Evolutionary conservation across 2,329 filamentous ascomycete species (phyloP).

Genomic region (Colletotrichum liriopes): DNA sequence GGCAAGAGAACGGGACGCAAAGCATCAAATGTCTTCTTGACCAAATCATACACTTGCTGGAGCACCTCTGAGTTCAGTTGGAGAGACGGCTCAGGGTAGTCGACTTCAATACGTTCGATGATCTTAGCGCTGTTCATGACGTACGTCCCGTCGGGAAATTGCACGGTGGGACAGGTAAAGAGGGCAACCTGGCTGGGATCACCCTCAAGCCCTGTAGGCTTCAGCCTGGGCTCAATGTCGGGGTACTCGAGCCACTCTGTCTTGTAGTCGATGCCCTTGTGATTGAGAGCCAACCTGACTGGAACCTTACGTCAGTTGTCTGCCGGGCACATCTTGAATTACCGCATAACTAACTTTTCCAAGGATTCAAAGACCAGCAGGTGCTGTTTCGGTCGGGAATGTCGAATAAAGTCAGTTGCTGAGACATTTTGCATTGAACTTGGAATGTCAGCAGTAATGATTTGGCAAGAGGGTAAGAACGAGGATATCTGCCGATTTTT

Average conservation of each 20-base stretch:
- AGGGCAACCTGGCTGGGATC: conserved; percentile 55
- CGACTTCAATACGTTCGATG: conserved; percentile 70
- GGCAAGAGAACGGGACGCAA: conserved; percentile 63
- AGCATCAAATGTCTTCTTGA: conserved; percentile 51
- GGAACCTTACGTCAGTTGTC: conserved; percentile 10
- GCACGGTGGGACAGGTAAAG: conserved; percentile 72
- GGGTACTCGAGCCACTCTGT: conserved; percentile 81
- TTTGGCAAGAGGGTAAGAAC: background rate
- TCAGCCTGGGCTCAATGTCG: conserved; percentile 71
- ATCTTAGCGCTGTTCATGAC: conserved; percentile 78
- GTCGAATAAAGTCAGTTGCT: conserved; percentile 71
- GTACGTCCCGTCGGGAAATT: conserved; percentile 69
- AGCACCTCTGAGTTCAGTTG: conserved; percentile 70
- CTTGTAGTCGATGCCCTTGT: conserved; percentile 76
- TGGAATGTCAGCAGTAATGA: background rate
- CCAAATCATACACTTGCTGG: conserved; percentile 59
- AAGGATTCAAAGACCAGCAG: conserved; percentile 78
- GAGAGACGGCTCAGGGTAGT: conserved; percentile 71
- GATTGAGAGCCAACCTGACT: conserved; percentile 79
- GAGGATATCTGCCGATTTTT: background rate
- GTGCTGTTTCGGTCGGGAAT: conserved; percentile 63
- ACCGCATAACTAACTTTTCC: conserved; percentile 70
- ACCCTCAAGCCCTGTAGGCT: conserved; percentile 61
- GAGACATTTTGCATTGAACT: conserved; percentile 43
- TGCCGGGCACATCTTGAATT: background rate